Evolutionary conservation across 331 rosid species (phyloP).

Genomic region (Malus hybrid): DNA sequence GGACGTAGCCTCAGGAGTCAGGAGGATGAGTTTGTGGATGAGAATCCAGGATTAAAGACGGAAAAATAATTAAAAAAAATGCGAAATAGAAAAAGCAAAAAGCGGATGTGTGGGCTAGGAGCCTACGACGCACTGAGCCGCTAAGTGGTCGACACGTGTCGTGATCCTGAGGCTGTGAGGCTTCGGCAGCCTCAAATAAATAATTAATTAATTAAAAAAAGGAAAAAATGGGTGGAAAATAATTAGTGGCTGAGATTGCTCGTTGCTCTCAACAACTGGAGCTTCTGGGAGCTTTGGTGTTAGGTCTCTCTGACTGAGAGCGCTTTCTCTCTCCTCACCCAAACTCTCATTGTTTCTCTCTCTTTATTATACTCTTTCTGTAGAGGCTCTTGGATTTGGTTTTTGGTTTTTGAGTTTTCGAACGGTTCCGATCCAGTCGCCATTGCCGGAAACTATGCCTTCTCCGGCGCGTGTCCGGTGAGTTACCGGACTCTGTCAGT

Average conservation of each 20-base stretch:
- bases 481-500: not conserved
- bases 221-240: conserved; percentile 26
- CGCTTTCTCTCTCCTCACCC: not conserved
- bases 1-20: conserved; percentile 10
- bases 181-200: conserved; percentile 41
- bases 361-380: not conserved
- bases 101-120: conserved; percentile 41
- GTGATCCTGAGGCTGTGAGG: not conserved
- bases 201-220: not conserved
- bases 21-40: conserved; percentile 57
- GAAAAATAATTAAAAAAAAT: not conserved
- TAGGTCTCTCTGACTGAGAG: not conserved
- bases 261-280: conserved; percentile 18
- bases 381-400: not conserved
- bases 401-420: conserved; percentile 13
- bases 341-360: not conserved
- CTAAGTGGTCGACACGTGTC: conserved; percentile 44
- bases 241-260: conserved; percentile 90
- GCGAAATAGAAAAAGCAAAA: conserved; percentile 16
- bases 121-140: conserved; percentile 16
- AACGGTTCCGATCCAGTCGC: conserved; percentile 13
- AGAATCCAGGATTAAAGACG: conserved; percentile 22
- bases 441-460: conserved; percentile 35
- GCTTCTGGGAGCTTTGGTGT: conserved; percentile 7
- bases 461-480: conserved; percentile 25